These are phyloP conservation scores for Trichophyton equinum DNA, from an alignment of 2,329 filamentous ascomycete genomes.

Conservation along the genomic window DNA sequence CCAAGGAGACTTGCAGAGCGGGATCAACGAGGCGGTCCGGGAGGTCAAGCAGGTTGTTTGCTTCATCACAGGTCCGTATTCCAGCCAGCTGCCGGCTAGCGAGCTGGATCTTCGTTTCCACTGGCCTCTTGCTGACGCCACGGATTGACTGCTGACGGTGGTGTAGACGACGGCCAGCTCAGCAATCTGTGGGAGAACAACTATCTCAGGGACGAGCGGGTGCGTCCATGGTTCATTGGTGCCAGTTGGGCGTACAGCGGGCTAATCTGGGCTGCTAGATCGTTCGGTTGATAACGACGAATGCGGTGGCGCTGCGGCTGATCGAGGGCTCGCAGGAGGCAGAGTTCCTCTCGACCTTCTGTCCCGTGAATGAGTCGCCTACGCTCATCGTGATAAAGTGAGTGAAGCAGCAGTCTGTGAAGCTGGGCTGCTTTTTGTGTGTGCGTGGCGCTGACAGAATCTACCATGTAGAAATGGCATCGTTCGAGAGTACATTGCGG, in stretches of 20 bases:
- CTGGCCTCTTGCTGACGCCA: background rate
- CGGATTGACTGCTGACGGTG: background rate
- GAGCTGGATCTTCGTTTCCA: background rate
- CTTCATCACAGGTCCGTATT: conserved; percentile 59
- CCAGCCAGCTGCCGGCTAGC: background rate
- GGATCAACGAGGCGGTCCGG: conserved; percentile 62
- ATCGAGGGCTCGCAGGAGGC: conserved; percentile 65
- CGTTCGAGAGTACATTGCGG: conserved; percentile 61
- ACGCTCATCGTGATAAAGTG: conserved; percentile 57
- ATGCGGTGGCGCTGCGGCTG: conserved; percentile 59
- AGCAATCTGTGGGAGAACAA: conserved; percentile 52
- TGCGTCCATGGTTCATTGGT: background rate
- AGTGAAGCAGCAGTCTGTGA: conserved; percentile 15
- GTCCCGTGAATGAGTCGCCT: conserved; percentile 65
- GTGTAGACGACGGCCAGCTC: conserved; percentile 41
- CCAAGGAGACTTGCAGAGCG: conserved; percentile 63
- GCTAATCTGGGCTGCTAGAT: conserved; percentile 34
- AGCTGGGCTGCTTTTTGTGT: background rate
- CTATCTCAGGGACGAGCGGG: conserved; percentile 45
- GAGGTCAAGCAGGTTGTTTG: conserved; percentile 69
- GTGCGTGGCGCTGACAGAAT: background rate
- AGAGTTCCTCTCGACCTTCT: conserved; percentile 68
- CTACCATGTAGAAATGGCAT: conserved; percentile 50
- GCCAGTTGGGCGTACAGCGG: background rate
- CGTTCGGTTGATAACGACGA: conserved; percentile 43